Percentiles rank a stretch among this genome's conserved stretches.
phyloP scores from a whole-genome alignment of 176 grass and related monocot species.

The Carex littledalei region DNA sequence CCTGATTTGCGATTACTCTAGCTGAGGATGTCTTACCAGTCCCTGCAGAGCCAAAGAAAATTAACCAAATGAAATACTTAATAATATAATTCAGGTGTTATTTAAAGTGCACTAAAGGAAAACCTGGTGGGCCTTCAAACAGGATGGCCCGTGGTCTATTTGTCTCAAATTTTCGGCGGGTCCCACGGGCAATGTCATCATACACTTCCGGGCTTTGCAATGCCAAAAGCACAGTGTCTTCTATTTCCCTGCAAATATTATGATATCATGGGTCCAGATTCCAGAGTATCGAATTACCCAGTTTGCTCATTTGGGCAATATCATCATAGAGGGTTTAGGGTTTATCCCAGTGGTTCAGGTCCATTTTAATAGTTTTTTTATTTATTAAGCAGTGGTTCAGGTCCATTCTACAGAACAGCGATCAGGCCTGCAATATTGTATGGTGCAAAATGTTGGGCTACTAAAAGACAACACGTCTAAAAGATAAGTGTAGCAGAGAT shows the following conservation, averaged over 20 bases:
- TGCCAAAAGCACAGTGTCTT: conserved; percentile 86
- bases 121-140: conserved; percentile 95
- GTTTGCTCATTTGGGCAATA: background rate
- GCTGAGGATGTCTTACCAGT: conserved; percentile 94
- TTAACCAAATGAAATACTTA: background rate
- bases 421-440: no score
- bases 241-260: conserved; percentile 72
- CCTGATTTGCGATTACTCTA: conserved; percentile 93
- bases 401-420: no score
- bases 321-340: background rate
- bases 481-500: no score
- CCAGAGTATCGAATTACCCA: background rate
- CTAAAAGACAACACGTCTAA: no score
- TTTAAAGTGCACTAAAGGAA: background rate
- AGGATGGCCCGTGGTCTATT: conserved; percentile 85
- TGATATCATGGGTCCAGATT: background rate
- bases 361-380: background rate
- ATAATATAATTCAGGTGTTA: background rate
- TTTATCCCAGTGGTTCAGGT: background rate
- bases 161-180: conserved; percentile 82
- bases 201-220: conserved; percentile 89
- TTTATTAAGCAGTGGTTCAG: background rate
- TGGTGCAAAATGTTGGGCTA: no score
- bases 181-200: conserved; percentile 81
- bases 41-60: conserved; percentile 38